Percentiles rank a stretch among this genome's conserved stretches.
These are phyloP conservation scores for Colletotrichum simmondsii DNA, from an alignment of 2,329 filamentous ascomycete genomes.

Conservation along the genomic window DNA sequence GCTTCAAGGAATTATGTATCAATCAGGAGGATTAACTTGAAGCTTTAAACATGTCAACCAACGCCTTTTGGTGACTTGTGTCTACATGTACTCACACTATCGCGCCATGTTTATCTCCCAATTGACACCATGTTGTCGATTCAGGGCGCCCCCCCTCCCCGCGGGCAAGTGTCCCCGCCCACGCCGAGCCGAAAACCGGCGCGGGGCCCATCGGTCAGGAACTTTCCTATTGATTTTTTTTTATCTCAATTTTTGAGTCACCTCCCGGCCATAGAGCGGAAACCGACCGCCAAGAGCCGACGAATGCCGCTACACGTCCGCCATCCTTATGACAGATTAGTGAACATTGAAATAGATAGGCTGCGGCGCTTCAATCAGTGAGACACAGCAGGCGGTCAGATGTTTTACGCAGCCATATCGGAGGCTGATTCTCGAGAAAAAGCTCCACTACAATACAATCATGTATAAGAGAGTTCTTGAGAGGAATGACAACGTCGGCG, in stretches of 20 bases:
- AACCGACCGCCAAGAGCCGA: not conserved
- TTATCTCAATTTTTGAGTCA: not conserved
- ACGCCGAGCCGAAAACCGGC: slow-evolving; percentile 32
- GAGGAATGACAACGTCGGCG: no score
- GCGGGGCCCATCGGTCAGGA: slow-evolving; percentile 8
- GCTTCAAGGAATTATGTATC: not conserved
- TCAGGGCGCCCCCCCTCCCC: slow-evolving; percentile 18
- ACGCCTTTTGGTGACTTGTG: not conserved
- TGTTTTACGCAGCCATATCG: not conserved
- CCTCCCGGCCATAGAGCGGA: not conserved
- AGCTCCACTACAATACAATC: no score
- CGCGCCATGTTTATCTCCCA: slow-evolving; percentile 9
- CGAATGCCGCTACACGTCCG: not conserved
- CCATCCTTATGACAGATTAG: no score
- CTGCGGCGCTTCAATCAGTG: not conserved
- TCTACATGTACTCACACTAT: not conserved
- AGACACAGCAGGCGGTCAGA: not conserved
- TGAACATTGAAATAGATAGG: not conserved
- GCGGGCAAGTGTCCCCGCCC: slow-evolving; percentile 27
- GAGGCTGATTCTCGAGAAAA: no score
- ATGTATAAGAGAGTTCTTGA: no score
- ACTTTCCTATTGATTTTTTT: not conserved
- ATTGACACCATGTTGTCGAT: not conserved
- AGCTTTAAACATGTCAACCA: not conserved
- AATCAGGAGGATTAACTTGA: not conserved